Base-by-base conservation (phyloP, 495 filamentous ascomycete genomes). In the Podospora australis region DNA sequence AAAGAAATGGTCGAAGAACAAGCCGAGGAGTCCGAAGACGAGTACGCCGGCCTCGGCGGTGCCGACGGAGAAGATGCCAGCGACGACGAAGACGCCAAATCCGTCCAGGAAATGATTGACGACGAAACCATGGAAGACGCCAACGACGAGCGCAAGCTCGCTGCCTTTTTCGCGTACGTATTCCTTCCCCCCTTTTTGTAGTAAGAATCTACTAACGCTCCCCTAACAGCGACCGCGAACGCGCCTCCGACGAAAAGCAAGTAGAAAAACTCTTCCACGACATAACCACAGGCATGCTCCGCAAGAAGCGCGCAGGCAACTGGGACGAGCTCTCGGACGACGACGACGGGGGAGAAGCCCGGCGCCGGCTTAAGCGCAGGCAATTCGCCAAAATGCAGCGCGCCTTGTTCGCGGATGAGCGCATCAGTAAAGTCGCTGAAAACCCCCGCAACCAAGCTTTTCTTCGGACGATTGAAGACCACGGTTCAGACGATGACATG, bases 21-120 rank as follows among this genome's bases (percentile, higher is more conserved):
- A 57, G 92, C 92, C 30, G 88, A 92, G 56, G 92, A 99, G 70
- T 97, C 94, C 1, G 94, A 97, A 62, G 92, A 99, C 62, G 92
- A 99, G 64, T 99, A 96, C 61, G 92, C 90, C 25, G 94, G 94
- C 2, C 72, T 97, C 32, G 94, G 94, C 39, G 92, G 92, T 34
- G 84, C 77, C 3, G 89, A 88, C 63, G 90, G 91, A 41, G 94
- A 98, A 50, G 88, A 89, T 30, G n/a, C n/a, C n/a, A 84, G 82
- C 41, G 79, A 72, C 19, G 82, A 83, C 29, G 87, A 88, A 48
- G 78, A 84, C 40, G 70, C 74, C 24, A 73, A 58, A 9, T 71
- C 69, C 19, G 71, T 87, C 46, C 80, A 84, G 52, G 86, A 88
- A 63, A 92, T 97, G 80, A 92, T 97, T 57, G 90, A 98, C 60